phyloP scores from a whole-genome alignment of 192 early-diverging fungal genomes.

The Jimgerdemannia flammicorona region DNA sequence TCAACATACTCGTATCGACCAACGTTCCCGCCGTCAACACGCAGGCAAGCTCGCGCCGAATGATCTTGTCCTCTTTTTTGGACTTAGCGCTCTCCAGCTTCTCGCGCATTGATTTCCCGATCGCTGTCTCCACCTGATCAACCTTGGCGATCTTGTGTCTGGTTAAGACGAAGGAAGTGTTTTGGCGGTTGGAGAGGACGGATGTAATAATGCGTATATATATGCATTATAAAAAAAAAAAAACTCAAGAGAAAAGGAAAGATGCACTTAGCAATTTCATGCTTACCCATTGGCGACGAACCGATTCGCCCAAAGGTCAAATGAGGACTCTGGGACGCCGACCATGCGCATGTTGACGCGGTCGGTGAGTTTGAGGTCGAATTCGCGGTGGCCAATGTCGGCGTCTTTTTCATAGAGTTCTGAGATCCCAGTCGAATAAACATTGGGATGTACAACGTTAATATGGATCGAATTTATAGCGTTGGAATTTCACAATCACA shows the following conservation, averaged over 20 bases:
- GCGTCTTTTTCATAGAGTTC: conserved; percentile 99
- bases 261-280: background rate
- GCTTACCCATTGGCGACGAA: conserved; percentile 89
- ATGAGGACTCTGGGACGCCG: conserved; percentile 91
- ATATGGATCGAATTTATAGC: too few relatives aligned
- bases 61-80: conserved; percentile 65
- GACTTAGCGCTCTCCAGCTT: conserved; percentile 26
- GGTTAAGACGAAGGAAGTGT: background rate
- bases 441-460: background rate
- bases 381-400: conserved; percentile 91
- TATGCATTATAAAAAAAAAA: background rate
- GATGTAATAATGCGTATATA: too few relatives aligned
- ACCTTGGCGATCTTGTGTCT: conserved; percentile 88
- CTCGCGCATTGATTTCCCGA: conserved; percentile 93
- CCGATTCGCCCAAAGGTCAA: conserved; percentile 94
- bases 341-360: conserved; percentile 99
- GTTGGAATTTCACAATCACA: too few relatives aligned
- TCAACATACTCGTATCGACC: conserved; percentile 83
- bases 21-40: conserved; percentile 91
- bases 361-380: conserved; percentile 95
- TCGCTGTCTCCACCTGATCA: conserved; percentile 94
- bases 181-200: too few relatives aligned
- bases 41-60: conserved; percentile 78
- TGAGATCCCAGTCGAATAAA: conserved; percentile 15
- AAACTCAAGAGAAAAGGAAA: background rate